Evolutionary conservation across 176 grass and related monocot genomes (phyloP).

Genomic region (Secale cereale): DNA sequence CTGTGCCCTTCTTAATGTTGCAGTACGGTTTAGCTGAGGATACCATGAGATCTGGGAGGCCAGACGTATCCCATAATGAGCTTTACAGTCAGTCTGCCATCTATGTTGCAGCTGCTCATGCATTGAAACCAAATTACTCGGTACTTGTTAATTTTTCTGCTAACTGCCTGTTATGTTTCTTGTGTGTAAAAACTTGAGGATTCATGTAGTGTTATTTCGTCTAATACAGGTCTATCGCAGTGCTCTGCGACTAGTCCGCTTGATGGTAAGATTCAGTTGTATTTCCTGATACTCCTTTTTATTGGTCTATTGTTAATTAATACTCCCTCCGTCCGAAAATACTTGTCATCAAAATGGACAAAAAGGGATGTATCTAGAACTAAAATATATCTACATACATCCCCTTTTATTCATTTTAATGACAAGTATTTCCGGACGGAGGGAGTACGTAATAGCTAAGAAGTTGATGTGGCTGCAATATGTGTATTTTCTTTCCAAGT

Average conservation of each 20-base stretch:
- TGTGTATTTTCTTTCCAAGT: background rate
- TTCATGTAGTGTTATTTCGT: conserved; percentile 6
- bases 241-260: conserved; percentile 85
- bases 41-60: conserved; percentile 82
- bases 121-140: conserved; percentile 89
- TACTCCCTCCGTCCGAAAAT: background rate
- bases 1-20: conserved; percentile 14
- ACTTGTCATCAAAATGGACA: too few relatives aligned
- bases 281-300: conserved; percentile 1
- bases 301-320: background rate
- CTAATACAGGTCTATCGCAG: conserved; percentile 90
- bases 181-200: background rate
- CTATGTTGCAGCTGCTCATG: conserved; percentile 99
- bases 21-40: conserved; percentile 99
- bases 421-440: too few relatives aligned
- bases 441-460: background rate
- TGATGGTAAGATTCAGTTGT: conserved; percentile 58
- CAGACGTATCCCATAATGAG: conserved; percentile 65
- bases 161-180: background rate
- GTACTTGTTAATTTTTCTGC: conserved; percentile 39
- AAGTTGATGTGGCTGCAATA: conserved; percentile 8
- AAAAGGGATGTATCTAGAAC: too few relatives aligned
- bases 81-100: conserved; percentile 99
- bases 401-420: too few relatives aligned
- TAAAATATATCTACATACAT: too few relatives aligned